Evolutionary conservation across 2,329 filamentous ascomycete species (phyloP).

Genomic region (Aspergillus transmontanensis): DNA sequence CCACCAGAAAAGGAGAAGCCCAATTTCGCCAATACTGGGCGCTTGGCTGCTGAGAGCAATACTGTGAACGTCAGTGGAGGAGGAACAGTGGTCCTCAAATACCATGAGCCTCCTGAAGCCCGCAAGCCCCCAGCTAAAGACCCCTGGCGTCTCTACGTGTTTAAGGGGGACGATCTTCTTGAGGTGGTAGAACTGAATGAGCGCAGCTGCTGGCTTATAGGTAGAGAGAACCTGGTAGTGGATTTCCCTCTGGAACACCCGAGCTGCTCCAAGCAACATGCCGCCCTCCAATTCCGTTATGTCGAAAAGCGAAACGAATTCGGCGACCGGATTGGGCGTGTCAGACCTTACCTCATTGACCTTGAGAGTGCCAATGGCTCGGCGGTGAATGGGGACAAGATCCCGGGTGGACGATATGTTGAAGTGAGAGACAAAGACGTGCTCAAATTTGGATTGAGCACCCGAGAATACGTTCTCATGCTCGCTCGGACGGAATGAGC

Average conservation of each 20-base stretch:
- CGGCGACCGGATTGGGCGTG: conserved; percentile 77
- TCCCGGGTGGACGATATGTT: conserved; percentile 77
- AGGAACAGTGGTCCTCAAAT: conserved; percentile 83
- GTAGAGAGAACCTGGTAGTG: conserved; percentile 76
- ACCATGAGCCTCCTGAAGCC: conserved; percentile 91
- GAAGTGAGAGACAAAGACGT: conserved; percentile 89
- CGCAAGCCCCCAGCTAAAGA: conserved; percentile 80
- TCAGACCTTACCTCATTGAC: conserved; percentile 89
- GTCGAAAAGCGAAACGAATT: conserved; percentile 82
- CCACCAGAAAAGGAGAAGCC: conserved; percentile 69
- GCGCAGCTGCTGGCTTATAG: conserved; percentile 88
- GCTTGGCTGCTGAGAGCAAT: conserved; percentile 87
- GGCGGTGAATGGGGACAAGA: conserved; percentile 71
- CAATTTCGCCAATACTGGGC: conserved; percentile 79
- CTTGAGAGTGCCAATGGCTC: conserved; percentile 93
- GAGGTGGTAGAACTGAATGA: conserved; percentile 77
- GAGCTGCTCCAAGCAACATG: conserved; percentile 93
- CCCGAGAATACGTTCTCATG: conserved; percentile 95
- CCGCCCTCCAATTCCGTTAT: conserved; percentile 89
- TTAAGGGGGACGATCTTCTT: conserved; percentile 78
- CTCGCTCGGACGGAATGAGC: conserved; percentile 53
- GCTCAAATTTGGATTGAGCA: conserved; percentile 82
- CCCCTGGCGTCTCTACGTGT: conserved; percentile 87
- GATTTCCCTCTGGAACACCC: conserved; percentile 87
- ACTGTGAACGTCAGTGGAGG: conserved; percentile 64